phyloP scores from a whole-genome alignment of 2,329 filamentous ascomycete genomes.

The Alternaria infectoria region DNA sequence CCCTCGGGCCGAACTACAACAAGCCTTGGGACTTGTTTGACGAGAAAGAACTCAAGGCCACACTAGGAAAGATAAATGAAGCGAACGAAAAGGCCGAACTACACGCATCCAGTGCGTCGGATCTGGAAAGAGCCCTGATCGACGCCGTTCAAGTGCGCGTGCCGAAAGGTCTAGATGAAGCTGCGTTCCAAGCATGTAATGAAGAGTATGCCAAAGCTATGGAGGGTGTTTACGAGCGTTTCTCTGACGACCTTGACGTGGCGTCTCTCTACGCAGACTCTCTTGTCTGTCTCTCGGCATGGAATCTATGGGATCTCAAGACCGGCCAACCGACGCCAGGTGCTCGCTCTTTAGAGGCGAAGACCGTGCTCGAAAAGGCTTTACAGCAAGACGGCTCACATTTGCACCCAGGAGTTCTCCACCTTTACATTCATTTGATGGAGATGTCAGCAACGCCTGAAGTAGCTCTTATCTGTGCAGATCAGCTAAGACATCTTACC shows the following conservation, averaged over 20 bases:
- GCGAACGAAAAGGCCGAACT: constrained; percentile 56
- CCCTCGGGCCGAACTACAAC: constrained; percentile 78
- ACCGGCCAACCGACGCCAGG: constrained; percentile 63
- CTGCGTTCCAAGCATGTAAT: constrained; percentile 61
- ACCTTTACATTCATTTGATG: constrained; percentile 79
- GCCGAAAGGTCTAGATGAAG: constrained; percentile 54
- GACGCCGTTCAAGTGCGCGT: constrained; percentile 59
- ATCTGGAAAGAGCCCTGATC: constrained; percentile 68
- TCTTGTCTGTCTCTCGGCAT: constrained; percentile 70
- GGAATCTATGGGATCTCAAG: constrained; percentile 67
- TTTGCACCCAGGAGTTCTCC: constrained; percentile 72
- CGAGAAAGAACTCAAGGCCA: constrained; percentile 61
- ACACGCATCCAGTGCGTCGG: constrained; percentile 46
- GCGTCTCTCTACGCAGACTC: constrained; percentile 68
- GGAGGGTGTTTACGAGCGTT: constrained; percentile 60
- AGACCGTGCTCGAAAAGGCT: constrained; percentile 64
- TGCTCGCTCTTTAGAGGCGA: constrained; percentile 65
- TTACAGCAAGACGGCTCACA: constrained; percentile 58
- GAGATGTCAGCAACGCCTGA: constrained; percentile 76
- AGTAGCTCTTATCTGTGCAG: constrained; percentile 64
- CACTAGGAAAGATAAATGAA: constrained; percentile 56
- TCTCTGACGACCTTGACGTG: constrained; percentile 67
- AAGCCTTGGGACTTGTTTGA: constrained; percentile 79
- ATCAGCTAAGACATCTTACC: constrained; percentile 67
- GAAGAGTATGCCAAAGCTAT: constrained; percentile 67